Percentiles rank a stretch among this genome's conserved stretches.
Conservation (phyloP, 1,139 yeast genomes). For the Wickerhamiella infanticola region DNA sequence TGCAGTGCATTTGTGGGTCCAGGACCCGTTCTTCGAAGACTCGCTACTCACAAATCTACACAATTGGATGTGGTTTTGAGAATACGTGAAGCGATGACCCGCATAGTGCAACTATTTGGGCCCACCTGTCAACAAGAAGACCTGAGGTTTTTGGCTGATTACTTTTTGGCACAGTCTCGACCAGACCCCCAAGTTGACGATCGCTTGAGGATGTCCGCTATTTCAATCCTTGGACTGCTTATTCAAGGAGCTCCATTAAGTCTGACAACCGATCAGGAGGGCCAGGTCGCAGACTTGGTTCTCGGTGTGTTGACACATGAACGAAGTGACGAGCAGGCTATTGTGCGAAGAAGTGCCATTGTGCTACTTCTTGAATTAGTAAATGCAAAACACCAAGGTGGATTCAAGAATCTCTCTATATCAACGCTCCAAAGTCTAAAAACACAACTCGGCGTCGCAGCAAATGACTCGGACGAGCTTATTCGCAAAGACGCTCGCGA, state of each 20-base stretch:
- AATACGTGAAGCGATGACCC: constrained; percentile 64
- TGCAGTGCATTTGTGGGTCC: constrained; percentile 34
- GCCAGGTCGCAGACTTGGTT: constrained; percentile 56
- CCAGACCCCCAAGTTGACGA: constrained; percentile 29
- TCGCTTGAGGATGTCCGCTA: constrained; percentile 65
- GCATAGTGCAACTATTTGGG: constrained; percentile 28
- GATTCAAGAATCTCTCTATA: constrained; percentile 10
- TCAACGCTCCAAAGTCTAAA: constrained; percentile 11
- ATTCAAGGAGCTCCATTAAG: constrained; percentile 48
- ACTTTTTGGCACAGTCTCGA: background rate
- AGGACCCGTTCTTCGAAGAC: constrained; percentile 29
- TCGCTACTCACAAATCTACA: constrained; percentile 27
- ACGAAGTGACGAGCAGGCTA: constrained; percentile 30
- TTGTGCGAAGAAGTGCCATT: constrained; percentile 63
- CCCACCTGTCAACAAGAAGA: constrained; percentile 20
- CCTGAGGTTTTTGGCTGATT: constrained; percentile 22
- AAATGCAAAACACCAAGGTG: constrained; percentile 12
- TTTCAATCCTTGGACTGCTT: constrained; percentile 61
- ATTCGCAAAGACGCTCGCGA: constrained; percentile 18
- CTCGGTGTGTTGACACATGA: constrained; percentile 57
- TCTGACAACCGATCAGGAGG: constrained; percentile 29
- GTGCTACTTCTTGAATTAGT: constrained; percentile 40
- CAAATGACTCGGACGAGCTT: constrained; percentile 16
- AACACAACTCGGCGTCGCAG: constrained; percentile 13
- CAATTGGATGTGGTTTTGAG: constrained; percentile 50